These are phyloP conservation scores for Russula lepida DNA, from an alignment of 768 basidiomycete species.

Conservation along the genomic window DNA sequence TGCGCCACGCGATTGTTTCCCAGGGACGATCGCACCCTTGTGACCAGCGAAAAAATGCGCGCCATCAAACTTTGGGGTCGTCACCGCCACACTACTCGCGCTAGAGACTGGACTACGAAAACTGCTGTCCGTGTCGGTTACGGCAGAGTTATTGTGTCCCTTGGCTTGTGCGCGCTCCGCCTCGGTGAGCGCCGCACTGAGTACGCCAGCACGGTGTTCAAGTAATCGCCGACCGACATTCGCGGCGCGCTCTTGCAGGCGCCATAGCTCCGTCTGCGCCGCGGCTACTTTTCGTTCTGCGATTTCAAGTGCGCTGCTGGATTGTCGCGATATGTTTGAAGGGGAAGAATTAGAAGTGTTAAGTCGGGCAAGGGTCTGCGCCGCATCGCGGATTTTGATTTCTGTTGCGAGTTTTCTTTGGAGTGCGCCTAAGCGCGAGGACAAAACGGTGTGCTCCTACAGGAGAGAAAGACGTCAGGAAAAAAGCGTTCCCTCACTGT, in stretches of 20 bases:
- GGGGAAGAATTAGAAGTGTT: constrained; percentile 37
- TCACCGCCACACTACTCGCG: constrained; percentile 29
- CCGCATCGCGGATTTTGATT: constrained; percentile 83
- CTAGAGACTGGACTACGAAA: constrained; percentile 25
- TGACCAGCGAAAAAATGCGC: constrained; percentile 83
- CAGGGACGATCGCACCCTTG: constrained; percentile 54
- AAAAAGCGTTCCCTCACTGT: too few relatives aligned
- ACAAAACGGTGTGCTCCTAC: constrained; percentile 69
- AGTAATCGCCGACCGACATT: constrained; percentile 58
- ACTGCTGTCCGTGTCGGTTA: constrained; percentile 30
- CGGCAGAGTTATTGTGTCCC: constrained; percentile 46
- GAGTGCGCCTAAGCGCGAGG: constrained; percentile 55
- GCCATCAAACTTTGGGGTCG: constrained; percentile 63
- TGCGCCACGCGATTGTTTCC: neutral
- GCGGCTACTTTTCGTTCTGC: constrained; percentile 66
- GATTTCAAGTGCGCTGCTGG: constrained; percentile 59
- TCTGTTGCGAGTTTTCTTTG: constrained; percentile 71
- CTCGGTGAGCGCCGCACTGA: constrained; percentile 50
- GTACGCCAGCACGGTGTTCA: constrained; percentile 77
- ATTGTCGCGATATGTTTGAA: constrained; percentile 53
- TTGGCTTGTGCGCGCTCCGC: constrained; percentile 27
- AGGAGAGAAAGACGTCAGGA: constrained; percentile 19
- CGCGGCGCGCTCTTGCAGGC: constrained; percentile 52
- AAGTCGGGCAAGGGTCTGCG: constrained; percentile 61
- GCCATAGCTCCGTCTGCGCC: constrained; percentile 64